Base-by-base conservation (phyloP, 2,329 filamentous ascomycete species). In the Rhinocladiella mackenziei region DNA sequence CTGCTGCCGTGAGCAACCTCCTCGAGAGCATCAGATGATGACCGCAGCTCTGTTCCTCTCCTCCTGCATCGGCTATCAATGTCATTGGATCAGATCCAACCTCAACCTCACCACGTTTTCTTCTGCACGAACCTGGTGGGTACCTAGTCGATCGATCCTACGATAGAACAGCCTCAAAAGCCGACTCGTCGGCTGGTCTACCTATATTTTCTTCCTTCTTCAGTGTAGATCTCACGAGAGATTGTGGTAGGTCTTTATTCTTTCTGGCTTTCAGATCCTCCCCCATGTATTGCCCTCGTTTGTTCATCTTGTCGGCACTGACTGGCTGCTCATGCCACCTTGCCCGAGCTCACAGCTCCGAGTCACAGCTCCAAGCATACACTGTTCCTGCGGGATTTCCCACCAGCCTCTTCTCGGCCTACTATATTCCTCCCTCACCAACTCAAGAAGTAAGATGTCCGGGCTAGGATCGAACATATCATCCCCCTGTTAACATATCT, bases 391-490 rank as follows among this genome's bases (percentile, higher is more conserved):
- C 53, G 15, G 49, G 51, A n/a, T 56, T 56, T 39, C 53, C 53
- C 6, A 56, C 51, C 29, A 45, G 43, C 25, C 41, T 54, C 14
- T 56, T 56, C 39, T 35, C 51, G 8, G 46, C 49, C 7, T 56
- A 55, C 50, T 56, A 56, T 26, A 41, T 55, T 19, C 46, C 49
- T n/a, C 46, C 54, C 13, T 54, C 54, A 10, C 51, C 54, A 23
- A 53, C 45, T 13, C 39, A 49, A 42, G 42, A 56, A 29, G 51
- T 49, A 48, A 41, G 38, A 29, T 17, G n/a, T 19, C 14, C 11
- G 2, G 5, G 26, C 28, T 2, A 1, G 17, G 5, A n/a, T 4
- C 3, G n/a, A 3, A 18, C 5, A 9, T 18, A 13, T 6, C 2
- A 23, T 20, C 11, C 19, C 13, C 4, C n/a, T 29, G 29, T 22